Conservation (phyloP, 176 grass and related monocot genomes). For the Carex scoparia region DNA sequence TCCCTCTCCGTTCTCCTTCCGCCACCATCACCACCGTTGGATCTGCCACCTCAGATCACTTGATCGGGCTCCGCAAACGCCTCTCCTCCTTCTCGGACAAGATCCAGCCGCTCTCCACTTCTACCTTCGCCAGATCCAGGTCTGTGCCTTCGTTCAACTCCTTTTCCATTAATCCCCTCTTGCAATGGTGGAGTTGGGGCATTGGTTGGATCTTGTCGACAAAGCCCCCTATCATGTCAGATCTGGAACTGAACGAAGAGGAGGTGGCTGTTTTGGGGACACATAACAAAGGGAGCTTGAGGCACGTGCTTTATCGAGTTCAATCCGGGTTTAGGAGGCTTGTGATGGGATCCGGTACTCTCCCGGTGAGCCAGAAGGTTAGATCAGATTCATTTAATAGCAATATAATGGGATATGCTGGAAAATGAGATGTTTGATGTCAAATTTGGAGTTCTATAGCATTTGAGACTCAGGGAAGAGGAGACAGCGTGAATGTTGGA, state of each 20-base stretch:
- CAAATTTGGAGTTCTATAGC: conserved; percentile 26
- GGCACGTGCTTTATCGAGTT: conserved; percentile 69
- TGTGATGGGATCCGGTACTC: conserved; percentile 32
- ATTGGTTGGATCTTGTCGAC: conserved; percentile 68
- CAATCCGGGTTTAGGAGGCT: conserved; percentile 57
- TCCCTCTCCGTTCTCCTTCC: neutral
- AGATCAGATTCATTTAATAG: conserved; percentile 17
- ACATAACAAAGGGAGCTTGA: conserved; percentile 55
- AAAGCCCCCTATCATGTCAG: conserved; percentile 55
- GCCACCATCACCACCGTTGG: neutral
- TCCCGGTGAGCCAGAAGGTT: conserved; percentile 58
- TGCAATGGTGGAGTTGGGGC: conserved; percentile 71
- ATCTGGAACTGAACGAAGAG: conserved; percentile 99
- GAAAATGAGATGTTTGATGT: neutral
- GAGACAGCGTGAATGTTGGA: neutral
- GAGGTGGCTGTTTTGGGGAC: conserved; percentile 65
- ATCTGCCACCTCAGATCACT: conserved; percentile 29
- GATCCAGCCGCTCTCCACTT: conserved; percentile 79
- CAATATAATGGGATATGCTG: neutral
- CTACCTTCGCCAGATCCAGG: conserved; percentile 49
- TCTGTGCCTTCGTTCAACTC: conserved; percentile 52
- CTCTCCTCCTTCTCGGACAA: conserved; percentile 87
- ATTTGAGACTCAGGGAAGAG: neutral
- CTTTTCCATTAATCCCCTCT: conserved; percentile 32
- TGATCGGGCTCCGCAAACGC: conserved; percentile 65